Evolutionary conservation across 257 asterid genomes (phyloP).

Genomic region (Verbascum thapsus): DNA sequence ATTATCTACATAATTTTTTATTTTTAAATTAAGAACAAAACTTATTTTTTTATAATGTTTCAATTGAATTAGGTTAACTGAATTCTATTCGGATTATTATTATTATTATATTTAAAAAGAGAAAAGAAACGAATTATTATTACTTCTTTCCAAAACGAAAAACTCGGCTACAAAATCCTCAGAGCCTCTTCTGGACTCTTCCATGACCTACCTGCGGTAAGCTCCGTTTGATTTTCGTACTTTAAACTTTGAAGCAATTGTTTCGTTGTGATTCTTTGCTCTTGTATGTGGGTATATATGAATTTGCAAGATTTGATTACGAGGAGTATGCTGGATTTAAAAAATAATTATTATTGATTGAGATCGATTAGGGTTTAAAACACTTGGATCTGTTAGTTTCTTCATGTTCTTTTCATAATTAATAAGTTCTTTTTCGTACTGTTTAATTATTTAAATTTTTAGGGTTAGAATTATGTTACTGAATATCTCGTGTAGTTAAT

Average conservation of each 20-base stretch:
- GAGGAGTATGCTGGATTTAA: conserved; percentile 28
- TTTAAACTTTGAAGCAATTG: neutral
- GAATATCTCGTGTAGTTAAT: too few relatives aligned
- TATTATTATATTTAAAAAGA: too few relatives aligned
- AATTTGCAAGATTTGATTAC: conserved; percentile 14
- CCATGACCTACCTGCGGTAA: conserved; percentile 11
- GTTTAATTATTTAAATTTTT: neutral
- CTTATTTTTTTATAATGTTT: too few relatives aligned
- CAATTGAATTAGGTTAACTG: too few relatives aligned
- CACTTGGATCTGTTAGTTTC: conserved; percentile 23
- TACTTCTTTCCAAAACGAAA: too few relatives aligned
- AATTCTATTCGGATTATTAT: too few relatives aligned
- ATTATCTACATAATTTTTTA: too few relatives aligned
- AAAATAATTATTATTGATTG: conserved; percentile 10
- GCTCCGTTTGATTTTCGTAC: conserved; percentile 26
- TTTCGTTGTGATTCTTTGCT: neutral
- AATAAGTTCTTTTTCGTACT: neutral
- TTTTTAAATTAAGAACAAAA: too few relatives aligned
- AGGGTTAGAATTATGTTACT: neutral
- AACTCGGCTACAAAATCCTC: too few relatives aligned
- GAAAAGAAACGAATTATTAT: too few relatives aligned
- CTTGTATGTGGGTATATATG: neutral
- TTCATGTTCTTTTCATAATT: neutral
- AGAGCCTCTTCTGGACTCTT: conserved; percentile 20
- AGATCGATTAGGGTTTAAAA: conserved; percentile 23